These are phyloP conservation scores for Keithomyces neogunnii DNA, from an alignment of 2,329 filamentous ascomycete genomes.

Conservation along the genomic window DNA sequence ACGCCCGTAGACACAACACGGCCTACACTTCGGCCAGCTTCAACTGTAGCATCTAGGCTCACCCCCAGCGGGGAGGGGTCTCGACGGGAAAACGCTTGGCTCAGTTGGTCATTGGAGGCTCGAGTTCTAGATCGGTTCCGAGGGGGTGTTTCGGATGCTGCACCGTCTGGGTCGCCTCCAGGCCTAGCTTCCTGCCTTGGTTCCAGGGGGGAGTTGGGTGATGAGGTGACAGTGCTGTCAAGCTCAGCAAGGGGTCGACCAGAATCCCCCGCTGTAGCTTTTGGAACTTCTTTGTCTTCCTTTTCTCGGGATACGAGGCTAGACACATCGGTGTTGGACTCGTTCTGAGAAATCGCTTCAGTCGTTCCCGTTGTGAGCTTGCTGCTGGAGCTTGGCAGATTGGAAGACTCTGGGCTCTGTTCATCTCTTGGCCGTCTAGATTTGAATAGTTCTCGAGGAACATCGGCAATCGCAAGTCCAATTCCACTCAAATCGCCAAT, in stretches of 20 bases:
- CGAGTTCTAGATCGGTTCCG: background rate
- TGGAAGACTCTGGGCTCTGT: constrained; percentile 1
- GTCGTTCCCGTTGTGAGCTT: constrained; percentile 5
- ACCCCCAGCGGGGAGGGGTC: constrained; percentile 14
- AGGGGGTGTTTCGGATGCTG: background rate
- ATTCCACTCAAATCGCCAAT: constrained; percentile 77
- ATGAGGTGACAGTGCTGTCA: background rate
- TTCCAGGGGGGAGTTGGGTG: constrained; percentile 1
- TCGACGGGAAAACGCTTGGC: constrained; percentile 10
- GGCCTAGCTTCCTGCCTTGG: background rate
- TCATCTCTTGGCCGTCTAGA: constrained; percentile 16
- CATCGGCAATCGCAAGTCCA: constrained; percentile 73
- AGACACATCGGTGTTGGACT: constrained; percentile 4
- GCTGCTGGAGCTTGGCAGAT: constrained; percentile 2
- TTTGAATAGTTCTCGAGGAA: constrained; percentile 50
- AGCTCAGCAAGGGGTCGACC: background rate
- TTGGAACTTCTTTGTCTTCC: background rate
- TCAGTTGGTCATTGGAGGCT: constrained; percentile 7
- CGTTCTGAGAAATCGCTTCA: constrained; percentile 3
- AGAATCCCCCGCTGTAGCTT: background rate
- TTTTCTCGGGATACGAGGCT: background rate
- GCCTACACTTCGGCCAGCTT: constrained; percentile 58
- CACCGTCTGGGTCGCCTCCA: background rate
- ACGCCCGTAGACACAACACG: constrained; percentile 69
- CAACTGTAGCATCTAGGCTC: constrained; percentile 50